Percentiles rank a stretch among this genome's conserved stretches.
Conservation (phyloP, 2,329 filamentous ascomycete species). For the Amauroascus verrucosus region DNA sequence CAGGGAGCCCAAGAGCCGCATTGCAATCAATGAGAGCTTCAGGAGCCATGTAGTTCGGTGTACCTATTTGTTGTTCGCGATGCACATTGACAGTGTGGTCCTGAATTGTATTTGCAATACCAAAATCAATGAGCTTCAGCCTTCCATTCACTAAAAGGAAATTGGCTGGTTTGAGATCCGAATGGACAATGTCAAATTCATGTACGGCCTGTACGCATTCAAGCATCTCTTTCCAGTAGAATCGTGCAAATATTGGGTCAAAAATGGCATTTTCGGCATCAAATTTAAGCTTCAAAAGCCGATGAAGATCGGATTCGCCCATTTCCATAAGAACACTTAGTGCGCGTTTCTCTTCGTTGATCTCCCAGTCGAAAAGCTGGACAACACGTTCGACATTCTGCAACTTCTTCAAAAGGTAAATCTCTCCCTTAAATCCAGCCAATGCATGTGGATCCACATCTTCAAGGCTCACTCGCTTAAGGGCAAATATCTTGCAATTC, state of each 20-base stretch:
- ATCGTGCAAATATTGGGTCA: conserved; percentile 85
- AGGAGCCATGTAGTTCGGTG: conserved; percentile 97
- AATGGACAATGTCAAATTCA: conserved; percentile 84
- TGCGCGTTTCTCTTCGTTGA: conserved; percentile 83
- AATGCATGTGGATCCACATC: conserved; percentile 77
- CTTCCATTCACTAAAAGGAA: conserved; percentile 86
- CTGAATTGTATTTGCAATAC: conserved; percentile 94
- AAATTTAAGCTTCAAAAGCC: conserved; percentile 63
- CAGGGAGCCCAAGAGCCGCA: conserved; percentile 43
- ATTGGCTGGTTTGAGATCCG: conserved; percentile 92
- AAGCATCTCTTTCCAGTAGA: conserved; percentile 99
- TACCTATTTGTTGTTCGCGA: conserved; percentile 87
- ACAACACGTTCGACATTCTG: conserved; percentile 83
- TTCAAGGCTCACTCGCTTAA: conserved; percentile 86
- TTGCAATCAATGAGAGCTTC: conserved; percentile 87
- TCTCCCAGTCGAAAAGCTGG: conserved; percentile 78
- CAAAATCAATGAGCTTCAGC: conserved; percentile 95
- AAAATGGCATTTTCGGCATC: conserved; percentile 64
- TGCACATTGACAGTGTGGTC: conserved; percentile 97
- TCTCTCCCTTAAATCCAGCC: conserved; percentile 85
- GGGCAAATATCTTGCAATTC: conserved; percentile 86
- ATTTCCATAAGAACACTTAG: conserved; percentile 94
- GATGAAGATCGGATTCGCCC: conserved; percentile 86
- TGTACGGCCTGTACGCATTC: conserved; percentile 89
- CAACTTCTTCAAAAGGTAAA: conserved; percentile 75